A percentile compares a stretch with the other conserved stretches of the same genome.
Conservation (phyloP, 768 basidiomycete species). For the Mycena polygramma region DNA sequence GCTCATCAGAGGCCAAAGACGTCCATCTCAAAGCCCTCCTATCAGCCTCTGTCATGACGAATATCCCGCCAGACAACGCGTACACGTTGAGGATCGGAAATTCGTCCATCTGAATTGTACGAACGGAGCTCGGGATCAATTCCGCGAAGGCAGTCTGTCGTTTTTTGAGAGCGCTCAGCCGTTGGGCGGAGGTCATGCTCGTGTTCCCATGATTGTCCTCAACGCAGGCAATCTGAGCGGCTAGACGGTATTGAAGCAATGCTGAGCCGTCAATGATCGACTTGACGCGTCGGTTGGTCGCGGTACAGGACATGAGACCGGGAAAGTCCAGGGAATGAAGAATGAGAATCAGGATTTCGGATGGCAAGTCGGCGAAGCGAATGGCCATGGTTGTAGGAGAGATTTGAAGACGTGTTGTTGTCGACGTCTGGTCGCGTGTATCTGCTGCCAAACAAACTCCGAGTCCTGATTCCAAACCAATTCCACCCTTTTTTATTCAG, state of each 20-base stretch:
- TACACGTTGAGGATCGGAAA: background rate
- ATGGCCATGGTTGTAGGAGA: background rate
- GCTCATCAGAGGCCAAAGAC: background rate
- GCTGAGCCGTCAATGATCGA: conserved; percentile 16
- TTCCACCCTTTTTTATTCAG: too few species aligned
- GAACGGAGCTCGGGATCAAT: background rate
- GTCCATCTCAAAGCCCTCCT: conserved; percentile 1
- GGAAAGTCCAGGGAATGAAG: background rate
- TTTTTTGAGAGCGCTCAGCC: background rate
- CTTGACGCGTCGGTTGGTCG: conserved; percentile 25
- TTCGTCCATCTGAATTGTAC: conserved; percentile 5
- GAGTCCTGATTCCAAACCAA: too few species aligned
- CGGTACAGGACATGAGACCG: background rate
- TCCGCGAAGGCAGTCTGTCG: background rate
- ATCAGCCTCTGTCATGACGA: background rate
- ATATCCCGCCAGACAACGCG: conserved; percentile 12
- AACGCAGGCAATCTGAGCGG: conserved; percentile 12
- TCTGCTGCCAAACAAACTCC: too few species aligned
- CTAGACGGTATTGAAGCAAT: conserved; percentile 7
- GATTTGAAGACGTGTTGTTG: too few species aligned
- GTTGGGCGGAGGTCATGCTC: background rate
- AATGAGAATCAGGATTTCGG: conserved; percentile 6
- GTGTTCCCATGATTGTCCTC: conserved; percentile 14
- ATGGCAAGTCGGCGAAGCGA: conserved; percentile 8
- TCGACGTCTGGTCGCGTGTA: too few species aligned